A percentile compares a stretch with the other conserved stretches of the same genome.
phyloP scores from a whole-genome alignment of 805 yeast genomes.

The Lipomyces kockii region DNA sequence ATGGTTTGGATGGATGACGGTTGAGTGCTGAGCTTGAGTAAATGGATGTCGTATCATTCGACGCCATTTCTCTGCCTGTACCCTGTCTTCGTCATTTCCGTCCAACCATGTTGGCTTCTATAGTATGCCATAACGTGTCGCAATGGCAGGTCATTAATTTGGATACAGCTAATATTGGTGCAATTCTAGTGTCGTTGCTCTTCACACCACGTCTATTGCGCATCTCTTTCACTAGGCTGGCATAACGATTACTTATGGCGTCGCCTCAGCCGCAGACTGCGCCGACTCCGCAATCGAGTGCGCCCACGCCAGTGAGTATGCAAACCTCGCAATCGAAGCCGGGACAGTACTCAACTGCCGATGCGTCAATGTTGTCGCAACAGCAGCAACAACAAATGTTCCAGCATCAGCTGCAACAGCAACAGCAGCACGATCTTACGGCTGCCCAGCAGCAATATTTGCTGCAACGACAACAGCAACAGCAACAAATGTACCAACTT shows the following conservation, averaged over 20 bases:
- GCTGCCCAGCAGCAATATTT: slow-evolving; percentile 22
- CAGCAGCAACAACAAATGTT: slow-evolving; percentile 15
- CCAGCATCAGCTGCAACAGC: slow-evolving; percentile 18
- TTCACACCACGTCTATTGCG: not conserved
- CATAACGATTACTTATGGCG: slow-evolving; percentile 9
- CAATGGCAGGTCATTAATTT: not conserved
- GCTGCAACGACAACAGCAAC: slow-evolving; percentile 14
- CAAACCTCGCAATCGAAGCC: slow-evolving; percentile 2
- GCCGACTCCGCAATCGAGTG: slow-evolving; percentile 12
- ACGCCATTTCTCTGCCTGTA: not conserved
- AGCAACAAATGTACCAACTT: slow-evolving; percentile 23
- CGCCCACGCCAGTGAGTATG: slow-evolving; percentile 7
- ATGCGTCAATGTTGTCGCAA: slow-evolving; percentile 8
- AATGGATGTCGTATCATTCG: not conserved
- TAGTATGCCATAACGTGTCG: not conserved
- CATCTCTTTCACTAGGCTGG: not conserved
- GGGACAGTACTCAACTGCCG: not conserved
- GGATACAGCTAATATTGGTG: not conserved
- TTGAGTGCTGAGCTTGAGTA: not conserved
- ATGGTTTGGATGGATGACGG: not conserved
- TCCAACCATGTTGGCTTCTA: not conserved
- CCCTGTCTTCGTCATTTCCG: not conserved
- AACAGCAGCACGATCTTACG: slow-evolving; percentile 22
- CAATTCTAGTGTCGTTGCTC: not conserved
- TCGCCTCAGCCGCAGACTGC: slow-evolving; percentile 23